These are phyloP conservation scores for Lipomyces sp. DNA, from an alignment of 805 yeast genomes.

Conservation along the genomic window DNA sequence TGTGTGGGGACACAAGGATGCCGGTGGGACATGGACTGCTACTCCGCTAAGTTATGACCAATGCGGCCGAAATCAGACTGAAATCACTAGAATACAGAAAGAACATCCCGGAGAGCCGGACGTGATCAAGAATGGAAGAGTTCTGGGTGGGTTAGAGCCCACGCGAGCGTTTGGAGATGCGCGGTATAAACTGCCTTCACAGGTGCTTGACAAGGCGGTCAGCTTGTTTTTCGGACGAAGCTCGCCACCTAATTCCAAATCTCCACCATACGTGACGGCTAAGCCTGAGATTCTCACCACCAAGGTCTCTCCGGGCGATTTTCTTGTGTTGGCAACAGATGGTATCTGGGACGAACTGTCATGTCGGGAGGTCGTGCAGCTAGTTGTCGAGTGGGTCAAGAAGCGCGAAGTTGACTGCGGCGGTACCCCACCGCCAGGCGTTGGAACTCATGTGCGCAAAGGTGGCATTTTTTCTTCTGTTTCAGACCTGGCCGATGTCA, in stretches of 20 bases:
- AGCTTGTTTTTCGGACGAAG: slow-evolving; percentile 79
- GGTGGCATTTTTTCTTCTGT: slow-evolving; percentile 30
- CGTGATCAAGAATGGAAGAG: slow-evolving; percentile 83
- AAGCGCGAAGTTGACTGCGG: slow-evolving; percentile 66
- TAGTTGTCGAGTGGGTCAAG: slow-evolving; percentile 94
- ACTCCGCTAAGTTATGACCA: slow-evolving; percentile 86
- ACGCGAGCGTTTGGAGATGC: slow-evolving; percentile 98
- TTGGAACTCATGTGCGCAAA: slow-evolving; percentile 16
- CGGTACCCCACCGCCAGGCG: slow-evolving; percentile 61
- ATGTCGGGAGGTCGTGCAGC: slow-evolving; percentile 88
- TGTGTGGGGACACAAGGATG: slow-evolving; percentile 65
- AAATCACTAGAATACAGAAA: slow-evolving; percentile 75
- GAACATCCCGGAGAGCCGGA: slow-evolving; percentile 91
- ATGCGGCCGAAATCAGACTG: slow-evolving; percentile 89
- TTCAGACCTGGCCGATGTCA: slow-evolving; percentile 24
- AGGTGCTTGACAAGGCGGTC: slow-evolving; percentile 73
- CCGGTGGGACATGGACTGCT: slow-evolving; percentile 77
- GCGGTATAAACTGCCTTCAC: slow-evolving; percentile 79
- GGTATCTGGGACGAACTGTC: slow-evolving; percentile 91
- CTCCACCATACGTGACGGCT: slow-evolving; percentile 98
- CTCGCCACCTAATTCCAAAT: slow-evolving; percentile 65
- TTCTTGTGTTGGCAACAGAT: slow-evolving; percentile 90
- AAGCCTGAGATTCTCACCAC: slow-evolving; percentile 84
- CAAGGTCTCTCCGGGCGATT: slow-evolving; percentile 76
- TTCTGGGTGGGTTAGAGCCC: slow-evolving; percentile 92